phyloP scores from a whole-genome alignment of 2,329 filamentous ascomycete genomes.

The Fusarium acutatum region DNA sequence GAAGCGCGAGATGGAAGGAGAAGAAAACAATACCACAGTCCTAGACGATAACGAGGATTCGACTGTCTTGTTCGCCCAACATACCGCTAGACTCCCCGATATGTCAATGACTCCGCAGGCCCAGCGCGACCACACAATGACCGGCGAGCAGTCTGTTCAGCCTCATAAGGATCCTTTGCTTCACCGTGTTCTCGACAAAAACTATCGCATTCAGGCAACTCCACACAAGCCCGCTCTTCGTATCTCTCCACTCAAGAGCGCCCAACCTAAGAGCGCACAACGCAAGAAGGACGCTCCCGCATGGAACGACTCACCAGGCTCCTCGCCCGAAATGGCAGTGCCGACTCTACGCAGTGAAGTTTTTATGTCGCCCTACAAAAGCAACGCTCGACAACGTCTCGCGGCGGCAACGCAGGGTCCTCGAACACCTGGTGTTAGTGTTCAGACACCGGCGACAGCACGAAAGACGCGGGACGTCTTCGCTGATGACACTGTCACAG shows the following conservation, averaged over 20 bases:
- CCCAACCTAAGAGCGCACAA: constrained; percentile 46
- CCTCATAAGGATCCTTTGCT: constrained; percentile 77
- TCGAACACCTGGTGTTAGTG: constrained; percentile 83
- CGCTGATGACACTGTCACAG: constrained; percentile 38
- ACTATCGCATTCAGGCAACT: constrained; percentile 91
- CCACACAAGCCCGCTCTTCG: constrained; percentile 69
- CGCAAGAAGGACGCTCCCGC: constrained; percentile 49
- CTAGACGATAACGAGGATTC: constrained; percentile 54
- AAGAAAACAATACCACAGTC: constrained; percentile 50
- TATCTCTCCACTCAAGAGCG: constrained; percentile 56
- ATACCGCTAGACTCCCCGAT: constrained; percentile 65
- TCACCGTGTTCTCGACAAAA: constrained; percentile 94
- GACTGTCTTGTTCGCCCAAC: constrained; percentile 60
- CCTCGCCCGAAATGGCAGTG: constrained; percentile 79
- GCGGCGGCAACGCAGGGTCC: constrained; percentile 58
- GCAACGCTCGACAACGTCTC: constrained; percentile 52
- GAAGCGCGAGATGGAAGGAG: constrained; percentile 69
- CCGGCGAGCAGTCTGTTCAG: constrained; percentile 47
- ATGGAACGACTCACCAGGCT: constrained; percentile 69
- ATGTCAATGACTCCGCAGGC: constrained; percentile 71
- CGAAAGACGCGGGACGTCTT: constrained; percentile 62
- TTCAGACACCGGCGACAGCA: constrained; percentile 74
- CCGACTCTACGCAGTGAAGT: constrained; percentile 86
- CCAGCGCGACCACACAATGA: constrained; percentile 47
- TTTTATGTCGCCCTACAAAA: constrained; percentile 78